Base-by-base conservation (phyloP, 495 filamentous ascomycete species). In the Aspergillus heteromorphus region DNA sequence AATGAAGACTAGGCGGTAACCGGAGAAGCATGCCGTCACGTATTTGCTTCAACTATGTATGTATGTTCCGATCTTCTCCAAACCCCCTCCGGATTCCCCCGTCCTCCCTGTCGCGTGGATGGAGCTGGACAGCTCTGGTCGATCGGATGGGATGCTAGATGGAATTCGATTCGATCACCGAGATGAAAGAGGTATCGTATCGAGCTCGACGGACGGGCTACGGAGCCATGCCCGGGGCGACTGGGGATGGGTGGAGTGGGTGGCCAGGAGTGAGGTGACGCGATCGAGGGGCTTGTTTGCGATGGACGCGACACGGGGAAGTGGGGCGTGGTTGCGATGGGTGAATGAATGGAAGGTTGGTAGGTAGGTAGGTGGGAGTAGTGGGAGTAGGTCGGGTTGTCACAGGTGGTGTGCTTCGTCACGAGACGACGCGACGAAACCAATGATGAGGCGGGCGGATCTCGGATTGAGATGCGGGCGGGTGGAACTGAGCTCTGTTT, bases 1-100 rank as follows among this genome's bases (percentile, higher is more conserved):
- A 99, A 69, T 88, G 88, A 48, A 97, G 80, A 58, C 74, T 73
- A 47, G 67, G 51, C 51, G 78, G 77, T 58, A 81, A 63, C 62
- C 72, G 75, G 60, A 81, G 68, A 65, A 79, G 74, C 78, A 81
- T 81, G 51, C 59, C 70, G 60, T 18, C 40, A 41, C 25, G 36
- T 49, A 23, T 10, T n/a, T 45, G n/a, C n/a, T n/a, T n/a, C n/a
- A n/a, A n/a, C n/a, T n/a, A n/a, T n/a, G n/a, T n/a, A 25, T 54
- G 34, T 27, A 48, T 59, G 42, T 29, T 45, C 50, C 48, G 16
- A 45, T 40, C 29, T 53, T 48, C 29, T 23, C 40, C 45, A 49
- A 21, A 17, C 53, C 59, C 57, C 47, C 48, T 49, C 48, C 59
- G 57, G n/a, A n/a, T 38, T 38, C 34, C 34, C 34, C 34, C 34